Conservation (phyloP, 129 eudicot species). For the Flaveria sonorensis region DNA sequence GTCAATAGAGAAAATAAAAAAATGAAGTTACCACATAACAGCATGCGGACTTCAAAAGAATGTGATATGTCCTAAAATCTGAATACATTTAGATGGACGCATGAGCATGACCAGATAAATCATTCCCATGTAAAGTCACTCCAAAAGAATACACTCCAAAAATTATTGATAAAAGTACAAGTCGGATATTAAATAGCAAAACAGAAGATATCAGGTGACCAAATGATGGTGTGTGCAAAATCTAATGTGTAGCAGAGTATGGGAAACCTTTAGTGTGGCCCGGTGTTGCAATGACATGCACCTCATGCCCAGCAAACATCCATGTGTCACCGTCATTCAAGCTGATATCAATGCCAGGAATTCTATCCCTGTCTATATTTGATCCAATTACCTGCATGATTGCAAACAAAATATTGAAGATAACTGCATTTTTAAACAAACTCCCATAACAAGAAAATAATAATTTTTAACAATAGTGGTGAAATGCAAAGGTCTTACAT, state of each 20-base stretch:
- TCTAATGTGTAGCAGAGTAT: constrained; percentile 2
- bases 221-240: not conserved
- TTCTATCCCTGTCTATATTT: constrained; percentile 68
- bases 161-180: not conserved
- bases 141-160: not conserved
- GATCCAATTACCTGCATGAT: constrained; percentile 83
- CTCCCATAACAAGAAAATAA: not conserved
- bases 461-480: not conserved
- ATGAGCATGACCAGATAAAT: not conserved
- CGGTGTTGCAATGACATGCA: constrained; percentile 81
- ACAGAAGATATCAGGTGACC: not conserved
- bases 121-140: not conserved
- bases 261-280: constrained; percentile 84
- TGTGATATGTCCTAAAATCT: constrained; percentile 5
- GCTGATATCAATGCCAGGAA: constrained; percentile 90
- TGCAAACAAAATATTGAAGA: not conserved
- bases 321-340: constrained; percentile 87
- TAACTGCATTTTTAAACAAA: not conserved
- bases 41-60: not conserved
- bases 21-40: not conserved
- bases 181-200: not conserved
- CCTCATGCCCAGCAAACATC: constrained; percentile 98
- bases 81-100: constrained; percentile 5
- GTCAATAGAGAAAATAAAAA: not conserved
- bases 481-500: not conserved